Evolutionary conservation across 2,329 filamentous ascomycete genomes (phyloP), one percentile per base, ranked within the genome.

Genomic region (Colletotrichum gloeosporioides): DNA sequence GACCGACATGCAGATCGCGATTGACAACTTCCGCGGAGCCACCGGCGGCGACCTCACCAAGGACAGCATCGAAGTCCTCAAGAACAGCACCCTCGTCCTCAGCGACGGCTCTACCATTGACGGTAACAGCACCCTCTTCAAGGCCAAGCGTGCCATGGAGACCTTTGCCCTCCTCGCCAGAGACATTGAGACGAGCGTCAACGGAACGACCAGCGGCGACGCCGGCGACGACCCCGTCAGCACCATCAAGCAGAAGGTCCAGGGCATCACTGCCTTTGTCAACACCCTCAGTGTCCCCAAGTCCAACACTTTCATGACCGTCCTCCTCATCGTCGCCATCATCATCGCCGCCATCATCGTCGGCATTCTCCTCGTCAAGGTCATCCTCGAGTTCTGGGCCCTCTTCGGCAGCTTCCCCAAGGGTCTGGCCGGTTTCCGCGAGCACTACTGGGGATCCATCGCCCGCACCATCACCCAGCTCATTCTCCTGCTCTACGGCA

Each of bases 401-500:
- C 88, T 98, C n/a, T 96, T 95, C 79, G 96, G 94, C 78, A 95
- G 89, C 76, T 98, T 99, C 82, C 96, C 97, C 15, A 90, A 95
- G 82, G 90, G 91, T 44, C 90, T 99, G 73, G 88, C 92, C 18
- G 93, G 94, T 62, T 99, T 99, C 91, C 94, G 97, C 79, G 95
- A 98, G 87, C 95, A 98, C 84, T 99, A 99, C 88, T 99, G 97
- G 97, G 94, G 95, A 79, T 92, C 96, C 71, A 93, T 99, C 83
- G 95, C 94, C 62, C 95, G 96, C 77, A 94, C 96, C 18, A 94
- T 99, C 81, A 98, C 96, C 59, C 95, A 95, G 79, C 89, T 99
- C 84, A 96, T 99, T 80, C 90, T 99, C 77, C 88, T 99, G 22
- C 91, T 99, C 4, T 99, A 99, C 85, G 95, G 97, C 77, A 92